A percentile compares a stretch with the other conserved stretches of the same genome.
phyloP scores from a whole-genome alignment of 495 filamentous ascomycete species.

The Tuber melanosporum region DNA sequence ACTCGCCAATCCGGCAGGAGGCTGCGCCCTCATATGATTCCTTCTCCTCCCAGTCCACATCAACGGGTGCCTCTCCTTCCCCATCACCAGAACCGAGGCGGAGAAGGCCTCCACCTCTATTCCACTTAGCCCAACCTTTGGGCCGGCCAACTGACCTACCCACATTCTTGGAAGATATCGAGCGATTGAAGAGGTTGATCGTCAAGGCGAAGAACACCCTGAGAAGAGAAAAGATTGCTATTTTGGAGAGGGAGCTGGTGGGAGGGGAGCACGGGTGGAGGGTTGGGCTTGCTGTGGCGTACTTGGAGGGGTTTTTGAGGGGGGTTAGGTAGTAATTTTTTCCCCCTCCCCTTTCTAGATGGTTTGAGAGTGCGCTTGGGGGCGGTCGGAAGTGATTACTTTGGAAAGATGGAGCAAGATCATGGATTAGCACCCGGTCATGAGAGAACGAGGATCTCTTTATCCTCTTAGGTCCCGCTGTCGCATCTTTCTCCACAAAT shows the following conservation, averaged over 20 bases:
- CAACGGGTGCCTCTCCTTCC: neutral
- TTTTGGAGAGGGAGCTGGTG: neutral
- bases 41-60: neutral
- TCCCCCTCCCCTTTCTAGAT: neutral
- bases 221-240: neutral
- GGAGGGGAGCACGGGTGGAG: neutral
- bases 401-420: neutral
- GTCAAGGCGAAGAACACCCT: neutral
- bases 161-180: neutral
- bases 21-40: neutral
- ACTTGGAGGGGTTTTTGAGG: neutral
- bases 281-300: slow-evolving; percentile 2
- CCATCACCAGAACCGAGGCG: neutral
- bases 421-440: neutral
- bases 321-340: neutral
- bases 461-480: neutral
- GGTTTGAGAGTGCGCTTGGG: neutral
- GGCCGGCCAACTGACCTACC: neutral
- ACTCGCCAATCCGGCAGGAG: neutral
- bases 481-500: no score
- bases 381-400: neutral
- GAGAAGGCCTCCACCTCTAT: neutral
- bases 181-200: neutral
- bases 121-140: neutral
- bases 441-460: neutral